Percentiles rank a stretch among this genome's conserved stretches.
phyloP scores from a whole-genome alignment of 805 yeast species.

The Saturnispora hagleri region DNA sequence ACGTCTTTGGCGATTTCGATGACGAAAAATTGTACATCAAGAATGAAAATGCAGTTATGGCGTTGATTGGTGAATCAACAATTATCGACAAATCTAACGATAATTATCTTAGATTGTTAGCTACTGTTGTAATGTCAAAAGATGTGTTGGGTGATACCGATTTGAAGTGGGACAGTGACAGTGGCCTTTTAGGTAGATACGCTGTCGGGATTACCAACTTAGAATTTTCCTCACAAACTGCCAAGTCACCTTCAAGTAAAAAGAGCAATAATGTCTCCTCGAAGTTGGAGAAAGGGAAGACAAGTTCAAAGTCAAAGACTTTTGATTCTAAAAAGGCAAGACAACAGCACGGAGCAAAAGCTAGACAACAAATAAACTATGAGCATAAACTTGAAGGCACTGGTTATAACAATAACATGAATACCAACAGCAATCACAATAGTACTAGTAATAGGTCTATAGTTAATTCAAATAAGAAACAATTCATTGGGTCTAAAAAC shows the following conservation, averaged over 20 bases:
- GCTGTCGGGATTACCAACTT: slow-evolving; percentile 1
- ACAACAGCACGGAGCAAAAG: not conserved
- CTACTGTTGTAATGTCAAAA: slow-evolving; percentile 28
- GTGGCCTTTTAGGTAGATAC: not conserved
- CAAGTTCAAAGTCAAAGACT: not conserved
- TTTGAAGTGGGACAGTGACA: slow-evolving; percentile 18
- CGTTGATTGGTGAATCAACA: slow-evolving; percentile 25
- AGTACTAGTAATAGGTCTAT: not conserved
- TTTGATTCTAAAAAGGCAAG: not conserved
- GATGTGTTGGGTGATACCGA: slow-evolving; percentile 20
- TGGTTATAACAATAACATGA: not conserved
- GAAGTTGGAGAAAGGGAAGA: not conserved
- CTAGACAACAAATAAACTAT: not conserved
- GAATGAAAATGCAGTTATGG: slow-evolving; percentile 23
- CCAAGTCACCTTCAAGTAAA: not conserved
- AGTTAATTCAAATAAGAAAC: not conserved
- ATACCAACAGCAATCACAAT: not conserved
- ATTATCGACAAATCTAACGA: slow-evolving; percentile 20
- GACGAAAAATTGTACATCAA: slow-evolving; percentile 39
- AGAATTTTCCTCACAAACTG: not conserved
- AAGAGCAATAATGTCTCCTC: not conserved
- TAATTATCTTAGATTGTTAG: slow-evolving; percentile 25
- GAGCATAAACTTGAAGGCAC: not conserved
- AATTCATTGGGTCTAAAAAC: not conserved
- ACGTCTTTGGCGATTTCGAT: slow-evolving; percentile 50